Evolutionary conservation across 1,139 yeast genomes (phyloP).

Genomic region (Torulaspora globosa): DNA sequence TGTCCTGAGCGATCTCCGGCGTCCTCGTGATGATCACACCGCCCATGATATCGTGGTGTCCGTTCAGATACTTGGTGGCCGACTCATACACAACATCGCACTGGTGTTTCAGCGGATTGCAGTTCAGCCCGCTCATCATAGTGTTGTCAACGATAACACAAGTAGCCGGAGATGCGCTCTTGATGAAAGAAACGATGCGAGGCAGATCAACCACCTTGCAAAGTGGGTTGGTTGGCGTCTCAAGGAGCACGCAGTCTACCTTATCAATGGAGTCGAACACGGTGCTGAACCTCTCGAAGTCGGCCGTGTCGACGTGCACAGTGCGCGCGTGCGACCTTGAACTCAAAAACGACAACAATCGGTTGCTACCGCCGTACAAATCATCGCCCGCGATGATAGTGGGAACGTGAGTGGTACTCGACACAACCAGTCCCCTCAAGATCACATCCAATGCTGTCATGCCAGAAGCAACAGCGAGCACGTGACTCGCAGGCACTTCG

Average conservation of each 20-base stretch:
- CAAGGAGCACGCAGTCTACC: slow-evolving; percentile 56
- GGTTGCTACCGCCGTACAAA: slow-evolving; percentile 86
- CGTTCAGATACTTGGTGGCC: slow-evolving; percentile 86
- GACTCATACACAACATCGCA: slow-evolving; percentile 90
- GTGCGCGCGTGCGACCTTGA: slow-evolving; percentile 66
- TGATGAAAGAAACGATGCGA: slow-evolving; percentile 61
- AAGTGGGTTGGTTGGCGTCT: slow-evolving; percentile 88
- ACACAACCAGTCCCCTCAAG: slow-evolving; percentile 65
- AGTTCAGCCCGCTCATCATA: slow-evolving; percentile 87
- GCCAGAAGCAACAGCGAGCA: slow-evolving; percentile 82
- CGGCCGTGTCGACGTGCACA: slow-evolving; percentile 78
- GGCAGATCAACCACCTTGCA: slow-evolving; percentile 81
- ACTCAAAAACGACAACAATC: slow-evolving; percentile 70
- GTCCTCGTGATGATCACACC: slow-evolving; percentile 76
- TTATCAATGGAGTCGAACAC: slow-evolving; percentile 47
- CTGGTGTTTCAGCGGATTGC: slow-evolving; percentile 80
- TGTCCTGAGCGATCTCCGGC: slow-evolving; percentile 57
- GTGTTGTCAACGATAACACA: slow-evolving; percentile 88
- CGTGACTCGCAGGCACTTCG: slow-evolving; percentile 61
- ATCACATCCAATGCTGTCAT: slow-evolving; percentile 91
- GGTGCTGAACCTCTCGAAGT: slow-evolving; percentile 42
- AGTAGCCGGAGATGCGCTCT: slow-evolving; percentile 60
- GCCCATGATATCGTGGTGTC: slow-evolving; percentile 96
- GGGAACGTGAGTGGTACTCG: slow-evolving; percentile 19
- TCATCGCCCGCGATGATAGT: slow-evolving; percentile 81